Percentiles rank a stretch among this genome's conserved stretches.
Conservation (phyloP, 352 stramenopile genomes). For the Globisporangium mamillatum region DNA sequence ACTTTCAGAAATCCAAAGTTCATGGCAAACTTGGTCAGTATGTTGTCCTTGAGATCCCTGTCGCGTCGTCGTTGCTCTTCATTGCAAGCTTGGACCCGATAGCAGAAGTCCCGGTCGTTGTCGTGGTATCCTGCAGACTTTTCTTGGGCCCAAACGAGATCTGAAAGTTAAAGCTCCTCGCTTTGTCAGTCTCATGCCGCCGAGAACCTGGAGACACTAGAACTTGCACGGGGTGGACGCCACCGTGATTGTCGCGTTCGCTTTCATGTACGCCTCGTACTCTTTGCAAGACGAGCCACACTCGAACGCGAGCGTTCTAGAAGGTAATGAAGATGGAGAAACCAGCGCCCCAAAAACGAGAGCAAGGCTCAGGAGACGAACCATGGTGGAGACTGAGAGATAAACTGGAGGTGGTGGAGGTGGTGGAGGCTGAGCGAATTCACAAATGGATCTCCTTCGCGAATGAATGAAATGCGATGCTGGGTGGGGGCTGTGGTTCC, state of each 20-base stretch:
- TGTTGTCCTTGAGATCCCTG: too few species aligned
- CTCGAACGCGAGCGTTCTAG: neutral
- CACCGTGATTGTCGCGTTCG: neutral
- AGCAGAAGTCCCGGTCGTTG: neutral
- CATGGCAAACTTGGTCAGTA: too few species aligned
- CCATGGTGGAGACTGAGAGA: neutral
- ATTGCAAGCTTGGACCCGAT: neutral
- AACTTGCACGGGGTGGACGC: neutral
- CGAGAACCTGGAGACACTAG: neutral
- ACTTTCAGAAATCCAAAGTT: too few species aligned
- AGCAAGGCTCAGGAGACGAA: neutral
- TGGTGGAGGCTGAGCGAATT: neutral
- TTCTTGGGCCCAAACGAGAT: neutral
- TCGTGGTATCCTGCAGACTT: neutral
- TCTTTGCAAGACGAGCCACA: neutral
- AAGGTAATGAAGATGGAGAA: neutral
- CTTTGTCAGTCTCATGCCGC: neutral
- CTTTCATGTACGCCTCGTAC: neutral
- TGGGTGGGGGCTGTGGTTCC: too few species aligned
- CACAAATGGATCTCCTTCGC: neutral
- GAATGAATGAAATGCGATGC: too few species aligned
- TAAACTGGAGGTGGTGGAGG: neutral
- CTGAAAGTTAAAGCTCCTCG: neutral
- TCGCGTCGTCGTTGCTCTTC: conserved; percentile 6
- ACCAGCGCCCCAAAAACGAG: neutral